Conservation (phyloP, 2,329 filamentous ascomycete genomes). For the Fusarium gaditjirri region DNA sequence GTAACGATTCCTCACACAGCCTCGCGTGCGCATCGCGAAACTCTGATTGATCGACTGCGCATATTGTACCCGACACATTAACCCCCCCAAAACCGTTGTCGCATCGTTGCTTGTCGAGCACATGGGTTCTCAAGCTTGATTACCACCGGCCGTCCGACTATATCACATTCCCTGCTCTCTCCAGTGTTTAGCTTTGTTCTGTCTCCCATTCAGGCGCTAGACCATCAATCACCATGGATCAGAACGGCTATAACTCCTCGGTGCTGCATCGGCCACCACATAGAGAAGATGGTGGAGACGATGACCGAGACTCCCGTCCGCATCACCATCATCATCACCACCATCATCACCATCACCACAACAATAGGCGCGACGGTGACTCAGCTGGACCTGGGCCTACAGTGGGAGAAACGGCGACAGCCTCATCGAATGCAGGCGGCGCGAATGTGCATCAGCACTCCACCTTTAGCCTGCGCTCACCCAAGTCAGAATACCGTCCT, state of each 20-base stretch:
- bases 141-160: slow-evolving; percentile 35
- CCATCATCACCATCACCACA: slow-evolving; percentile 50
- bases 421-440: slow-evolving; percentile 39
- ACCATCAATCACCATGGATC: slow-evolving; percentile 54
- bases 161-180: slow-evolving; percentile 29
- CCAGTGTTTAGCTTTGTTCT: slow-evolving; percentile 24
- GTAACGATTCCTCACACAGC: slow-evolving; percentile 22
- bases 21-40: slow-evolving; percentile 45
- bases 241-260: slow-evolving; percentile 59
- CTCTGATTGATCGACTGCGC: slow-evolving; percentile 36
- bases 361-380: slow-evolving; percentile 54
- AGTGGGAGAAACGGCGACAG: slow-evolving; percentile 34
- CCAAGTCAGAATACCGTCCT: slow-evolving; percentile 55
- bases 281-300: slow-evolving; percentile 54
- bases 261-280: slow-evolving; percentile 58
- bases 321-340: slow-evolving; percentile 52
- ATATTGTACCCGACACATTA: slow-evolving; percentile 16
- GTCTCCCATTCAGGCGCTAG: slow-evolving; percentile 31
- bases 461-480: slow-evolving; percentile 62
- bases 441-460: slow-evolving; percentile 54
- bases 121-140: slow-evolving; percentile 42
- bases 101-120: slow-evolving; percentile 41
- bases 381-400: slow-evolving; percentile 30
- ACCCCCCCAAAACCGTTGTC: slow-evolving; percentile 22
- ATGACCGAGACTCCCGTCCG: slow-evolving; percentile 47